phyloP scores from a whole-genome alignment of 495 filamentous ascomycete species.

The Lichina pygmaea region DNA sequence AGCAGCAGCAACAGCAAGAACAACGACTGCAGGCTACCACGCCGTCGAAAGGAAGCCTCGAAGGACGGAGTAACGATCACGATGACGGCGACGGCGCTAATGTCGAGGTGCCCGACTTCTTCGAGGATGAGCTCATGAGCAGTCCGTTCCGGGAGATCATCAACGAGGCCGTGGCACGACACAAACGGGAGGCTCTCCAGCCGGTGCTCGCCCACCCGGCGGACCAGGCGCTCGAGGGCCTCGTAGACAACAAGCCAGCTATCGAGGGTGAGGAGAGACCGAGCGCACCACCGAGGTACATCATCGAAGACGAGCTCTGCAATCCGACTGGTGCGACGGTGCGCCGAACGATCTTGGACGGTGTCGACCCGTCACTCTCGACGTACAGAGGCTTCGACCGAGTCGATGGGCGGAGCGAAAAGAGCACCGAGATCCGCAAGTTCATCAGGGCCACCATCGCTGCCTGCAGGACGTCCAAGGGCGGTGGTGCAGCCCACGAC shows the following conservation, averaged over 20 bases:
- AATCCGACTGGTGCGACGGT: constrained; percentile 62
- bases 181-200: constrained; percentile 11
- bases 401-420: constrained; percentile 24
- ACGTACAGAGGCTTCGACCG: constrained; percentile 58
- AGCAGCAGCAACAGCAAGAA: constrained; percentile 11
- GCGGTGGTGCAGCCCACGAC: constrained; percentile 22
- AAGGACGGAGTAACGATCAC: too few relatives aligned
- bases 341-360: constrained; percentile 43
- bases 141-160: constrained; percentile 41
- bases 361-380: constrained; percentile 38
- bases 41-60: constrained; percentile 25
- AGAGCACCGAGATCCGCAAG: constrained; percentile 47
- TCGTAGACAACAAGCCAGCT: too few relatives aligned
- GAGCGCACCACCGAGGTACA: constrained; percentile 3
- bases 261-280: too few relatives aligned
- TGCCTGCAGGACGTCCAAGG: constrained; percentile 30
- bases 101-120: constrained; percentile 8
- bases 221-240: too few relatives aligned
- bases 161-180: constrained; percentile 11
- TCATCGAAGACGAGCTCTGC: constrained; percentile 61
- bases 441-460: constrained; percentile 45
- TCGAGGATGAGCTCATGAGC: constrained; percentile 28
- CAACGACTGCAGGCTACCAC: constrained; percentile 27
- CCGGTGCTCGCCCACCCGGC: too few relatives aligned
- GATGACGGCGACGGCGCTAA: constrained; percentile 3